Conservation (phyloP, 225 moss, liverwort and hornwort species). For the Ulota crispa region DNA sequence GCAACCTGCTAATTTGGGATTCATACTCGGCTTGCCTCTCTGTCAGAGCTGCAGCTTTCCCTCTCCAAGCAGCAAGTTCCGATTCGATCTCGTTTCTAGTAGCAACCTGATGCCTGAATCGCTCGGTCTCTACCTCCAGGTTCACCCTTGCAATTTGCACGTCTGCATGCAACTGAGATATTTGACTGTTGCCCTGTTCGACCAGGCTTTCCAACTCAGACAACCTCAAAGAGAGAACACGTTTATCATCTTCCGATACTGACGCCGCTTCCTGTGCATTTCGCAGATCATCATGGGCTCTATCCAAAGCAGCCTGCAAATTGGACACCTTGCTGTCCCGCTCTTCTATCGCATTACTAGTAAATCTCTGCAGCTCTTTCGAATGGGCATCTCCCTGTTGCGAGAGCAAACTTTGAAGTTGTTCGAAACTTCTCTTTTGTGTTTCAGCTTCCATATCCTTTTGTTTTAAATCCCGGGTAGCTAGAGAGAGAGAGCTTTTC, state of each 20-base stretch:
- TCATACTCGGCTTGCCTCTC: slow-evolving; percentile 21
- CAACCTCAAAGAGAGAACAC: slow-evolving; percentile 46
- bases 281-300: slow-evolving; percentile 36
- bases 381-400: slow-evolving; percentile 50
- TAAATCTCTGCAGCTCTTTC: slow-evolving; percentile 45
- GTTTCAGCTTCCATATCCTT: slow-evolving; percentile 44
- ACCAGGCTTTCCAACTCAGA: slow-evolving; percentile 39
- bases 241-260: slow-evolving; percentile 39
- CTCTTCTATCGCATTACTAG: slow-evolving; percentile 39
- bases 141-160: slow-evolving; percentile 43
- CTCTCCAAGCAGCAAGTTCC: slow-evolving; percentile 51
- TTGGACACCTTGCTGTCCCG: slow-evolving; percentile 37
- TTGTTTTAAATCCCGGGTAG: slow-evolving; percentile 24
- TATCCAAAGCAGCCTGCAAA: slow-evolving; percentile 45
- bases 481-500: slow-evolving; percentile 30
- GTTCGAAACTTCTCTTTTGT: slow-evolving; percentile 32
- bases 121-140: slow-evolving; percentile 45
- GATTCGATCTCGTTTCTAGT: slow-evolving; percentile 40
- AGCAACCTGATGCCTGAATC: slow-evolving; percentile 45
- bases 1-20: slow-evolving; percentile 32
- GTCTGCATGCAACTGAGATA: slow-evolving; percentile 38
- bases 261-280: slow-evolving; percentile 31
- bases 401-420: slow-evolving; percentile 25
- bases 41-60: slow-evolving; percentile 21
- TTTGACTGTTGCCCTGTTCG: slow-evolving; percentile 42